Conservation (phyloP, 2,329 filamentous ascomycete species). For the Pseudogymnoascus sp. region DNA sequence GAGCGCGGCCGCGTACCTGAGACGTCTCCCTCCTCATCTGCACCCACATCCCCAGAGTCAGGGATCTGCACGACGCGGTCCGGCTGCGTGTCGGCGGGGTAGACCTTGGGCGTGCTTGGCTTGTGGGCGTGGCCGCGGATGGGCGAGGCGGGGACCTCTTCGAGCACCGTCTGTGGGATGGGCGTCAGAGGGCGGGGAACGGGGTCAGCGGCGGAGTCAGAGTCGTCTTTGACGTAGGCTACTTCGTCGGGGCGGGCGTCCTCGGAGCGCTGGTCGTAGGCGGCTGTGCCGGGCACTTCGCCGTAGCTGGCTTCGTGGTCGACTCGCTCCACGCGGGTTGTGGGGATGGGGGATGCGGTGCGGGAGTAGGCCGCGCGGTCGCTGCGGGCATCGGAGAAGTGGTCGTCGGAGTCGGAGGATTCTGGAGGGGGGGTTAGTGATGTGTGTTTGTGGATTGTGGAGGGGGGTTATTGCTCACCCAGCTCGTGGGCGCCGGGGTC, state of each 20-base stretch:
- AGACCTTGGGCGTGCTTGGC: constrained; percentile 47
- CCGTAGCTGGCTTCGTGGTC: constrained; percentile 51
- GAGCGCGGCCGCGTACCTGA: constrained; percentile 45
- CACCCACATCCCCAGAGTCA: constrained; percentile 22
- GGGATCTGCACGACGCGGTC: constrained; percentile 46
- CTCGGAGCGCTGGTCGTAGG: constrained; percentile 45
- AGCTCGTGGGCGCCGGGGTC: constrained; percentile 55
- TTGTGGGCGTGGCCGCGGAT: constrained; percentile 55
- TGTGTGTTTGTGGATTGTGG: not conserved
- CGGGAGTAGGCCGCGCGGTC: constrained; percentile 35
- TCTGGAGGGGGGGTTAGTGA: constrained; percentile 27
- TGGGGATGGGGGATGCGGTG: constrained; percentile 45
- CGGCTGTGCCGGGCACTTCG: constrained; percentile 53
- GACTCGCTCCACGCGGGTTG: constrained; percentile 50
- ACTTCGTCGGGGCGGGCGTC: constrained; percentile 56
- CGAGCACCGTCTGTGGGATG: constrained; percentile 49
- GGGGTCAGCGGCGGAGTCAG: not conserved
- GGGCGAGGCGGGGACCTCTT: constrained; percentile 44
- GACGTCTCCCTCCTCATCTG: constrained; percentile 38
- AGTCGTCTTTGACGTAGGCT: constrained; percentile 28
- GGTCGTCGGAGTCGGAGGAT: constrained; percentile 58
- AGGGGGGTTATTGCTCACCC: constrained; percentile 33
- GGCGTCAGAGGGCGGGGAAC: constrained; percentile 30
- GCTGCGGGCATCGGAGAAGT: constrained; percentile 60
- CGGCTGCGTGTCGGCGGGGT: constrained; percentile 49